These are phyloP conservation scores for Monosporascus sp. DNA, from an alignment of 2,329 filamentous ascomycete species.

Conservation along the genomic window DNA sequence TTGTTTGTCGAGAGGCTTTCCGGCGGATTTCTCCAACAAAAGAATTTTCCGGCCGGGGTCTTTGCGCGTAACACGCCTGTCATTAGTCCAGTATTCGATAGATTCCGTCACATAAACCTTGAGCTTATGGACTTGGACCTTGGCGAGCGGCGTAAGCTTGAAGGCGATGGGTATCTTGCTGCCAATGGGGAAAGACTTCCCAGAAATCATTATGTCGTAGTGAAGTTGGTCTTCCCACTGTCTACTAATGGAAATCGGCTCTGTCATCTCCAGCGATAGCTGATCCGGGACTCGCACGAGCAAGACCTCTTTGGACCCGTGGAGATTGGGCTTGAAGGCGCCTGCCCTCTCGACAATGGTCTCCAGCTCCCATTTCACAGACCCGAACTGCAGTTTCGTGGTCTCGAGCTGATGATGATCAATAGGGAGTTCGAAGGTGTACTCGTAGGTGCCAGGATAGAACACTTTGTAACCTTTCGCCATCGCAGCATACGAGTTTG, in stretches of 20 bases:
- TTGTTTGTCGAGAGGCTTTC: conserved; percentile 65
- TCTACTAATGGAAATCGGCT: conserved; percentile 88
- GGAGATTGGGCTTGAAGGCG: conserved; percentile 82
- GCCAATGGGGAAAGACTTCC: conserved; percentile 88
- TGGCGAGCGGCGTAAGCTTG: conserved; percentile 86
- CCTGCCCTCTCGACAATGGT: conserved; percentile 80
- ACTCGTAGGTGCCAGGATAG: conserved; percentile 63
- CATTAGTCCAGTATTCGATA: conserved; percentile 83
- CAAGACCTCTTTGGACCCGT: conserved; percentile 74
- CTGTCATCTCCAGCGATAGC: conserved; percentile 81
- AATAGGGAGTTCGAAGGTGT: conserved; percentile 79
- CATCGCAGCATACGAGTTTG: conserved; percentile 51
- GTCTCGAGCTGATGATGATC: conserved; percentile 87
- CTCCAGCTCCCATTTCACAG: conserved; percentile 83
- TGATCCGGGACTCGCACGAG: conserved; percentile 84
- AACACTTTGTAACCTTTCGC: conserved; percentile 82
- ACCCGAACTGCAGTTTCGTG: conserved; percentile 79
- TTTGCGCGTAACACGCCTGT: conserved; percentile 78
- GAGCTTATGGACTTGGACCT: conserved; percentile 88
- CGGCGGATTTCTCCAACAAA: conserved; percentile 82
- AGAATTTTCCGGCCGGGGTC: conserved; percentile 80
- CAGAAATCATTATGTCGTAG: conserved; percentile 94
- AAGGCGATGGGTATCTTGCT: conserved; percentile 87
- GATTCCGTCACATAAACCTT: conserved; percentile 90
- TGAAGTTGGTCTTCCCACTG: conserved; percentile 95